These are phyloP conservation scores for Protomyces inundatus DNA, from an alignment of 1,139 yeast genomes.

Conservation along the genomic window DNA sequence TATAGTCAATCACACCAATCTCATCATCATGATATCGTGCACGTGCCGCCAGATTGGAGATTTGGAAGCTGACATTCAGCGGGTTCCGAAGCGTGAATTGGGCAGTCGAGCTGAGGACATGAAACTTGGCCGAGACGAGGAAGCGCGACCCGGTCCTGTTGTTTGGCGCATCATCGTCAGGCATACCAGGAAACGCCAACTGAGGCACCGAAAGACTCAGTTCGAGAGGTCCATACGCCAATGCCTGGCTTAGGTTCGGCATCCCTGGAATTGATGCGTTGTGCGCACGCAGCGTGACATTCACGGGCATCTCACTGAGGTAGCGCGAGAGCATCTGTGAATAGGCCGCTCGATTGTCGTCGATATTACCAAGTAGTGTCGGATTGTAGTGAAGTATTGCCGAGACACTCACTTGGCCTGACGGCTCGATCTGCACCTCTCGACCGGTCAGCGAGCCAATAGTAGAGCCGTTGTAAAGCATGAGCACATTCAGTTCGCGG, in stretches of 20 bases:
- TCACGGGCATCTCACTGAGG: constrained; percentile 14
- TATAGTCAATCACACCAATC: constrained; percentile 13
- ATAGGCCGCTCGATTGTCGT: neutral
- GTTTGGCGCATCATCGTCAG: neutral
- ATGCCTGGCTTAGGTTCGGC: constrained; percentile 11
- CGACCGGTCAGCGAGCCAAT: constrained; percentile 1
- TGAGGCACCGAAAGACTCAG: constrained; percentile 11
- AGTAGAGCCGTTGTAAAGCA: neutral
- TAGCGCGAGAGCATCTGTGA: constrained; percentile 6
- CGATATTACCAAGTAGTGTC: neutral
- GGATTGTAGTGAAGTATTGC: constrained; percentile 11
- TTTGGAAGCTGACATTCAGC: constrained; percentile 4
- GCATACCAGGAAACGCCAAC: neutral
- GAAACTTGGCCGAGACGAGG: constrained; percentile 20
- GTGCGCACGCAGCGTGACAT: constrained; percentile 12
- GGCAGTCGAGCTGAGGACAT: constrained; percentile 11
- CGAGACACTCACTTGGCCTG: neutral
- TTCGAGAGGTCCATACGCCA: constrained; percentile 8
- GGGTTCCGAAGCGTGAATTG: constrained; percentile 21
- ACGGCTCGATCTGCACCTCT: neutral
- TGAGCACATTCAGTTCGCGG: neutral
- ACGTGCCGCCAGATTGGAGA: constrained; percentile 11
- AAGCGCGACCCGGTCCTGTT: neutral
- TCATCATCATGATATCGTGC: constrained; percentile 14
- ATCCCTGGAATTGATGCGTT: constrained; percentile 4